Conservation (phyloP, 805 yeast species). For the Torulaspora indica region DNA sequence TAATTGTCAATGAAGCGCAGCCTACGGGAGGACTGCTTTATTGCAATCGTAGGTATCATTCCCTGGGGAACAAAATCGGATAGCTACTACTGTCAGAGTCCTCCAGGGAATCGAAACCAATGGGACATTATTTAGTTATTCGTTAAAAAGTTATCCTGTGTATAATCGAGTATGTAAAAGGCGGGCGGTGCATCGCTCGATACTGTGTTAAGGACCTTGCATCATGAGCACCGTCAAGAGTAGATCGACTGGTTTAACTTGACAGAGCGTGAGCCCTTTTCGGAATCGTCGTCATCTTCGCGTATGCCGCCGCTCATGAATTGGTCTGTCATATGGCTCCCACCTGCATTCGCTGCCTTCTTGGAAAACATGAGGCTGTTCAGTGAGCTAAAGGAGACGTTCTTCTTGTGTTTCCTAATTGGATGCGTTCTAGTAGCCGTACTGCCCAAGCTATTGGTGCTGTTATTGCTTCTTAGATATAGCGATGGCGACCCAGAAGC, state of each 20-base stretch:
- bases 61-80: conserved; percentile 38
- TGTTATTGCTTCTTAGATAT: conserved; percentile 24
- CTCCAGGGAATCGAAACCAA: neutral
- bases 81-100: neutral
- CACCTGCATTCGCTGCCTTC: conserved; percentile 23
- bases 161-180: neutral
- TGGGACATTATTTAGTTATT: conserved; percentile 2
- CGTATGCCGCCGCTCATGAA: conserved; percentile 31
- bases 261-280: conserved; percentile 18
- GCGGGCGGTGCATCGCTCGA: neutral
- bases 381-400: conserved; percentile 35
- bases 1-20: conserved; percentile 34
- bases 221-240: too few relatives aligned
- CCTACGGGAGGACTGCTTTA: conserved; percentile 63
- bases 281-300: conserved; percentile 29
- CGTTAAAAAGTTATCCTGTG: conserved; percentile 1
- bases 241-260: conserved; percentile 33
- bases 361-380: conserved; percentile 36
- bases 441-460: conserved; percentile 23
- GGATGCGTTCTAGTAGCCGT: conserved; percentile 26
- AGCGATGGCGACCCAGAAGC: conserved; percentile 11
- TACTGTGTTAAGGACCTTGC: too few relatives aligned
- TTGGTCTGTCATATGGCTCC: conserved; percentile 24
- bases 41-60: conserved; percentile 58
- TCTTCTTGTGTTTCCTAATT: conserved; percentile 33